Base-by-base conservation (phyloP, 306 rosid genomes). In the Quercus engelmannii region DNA sequence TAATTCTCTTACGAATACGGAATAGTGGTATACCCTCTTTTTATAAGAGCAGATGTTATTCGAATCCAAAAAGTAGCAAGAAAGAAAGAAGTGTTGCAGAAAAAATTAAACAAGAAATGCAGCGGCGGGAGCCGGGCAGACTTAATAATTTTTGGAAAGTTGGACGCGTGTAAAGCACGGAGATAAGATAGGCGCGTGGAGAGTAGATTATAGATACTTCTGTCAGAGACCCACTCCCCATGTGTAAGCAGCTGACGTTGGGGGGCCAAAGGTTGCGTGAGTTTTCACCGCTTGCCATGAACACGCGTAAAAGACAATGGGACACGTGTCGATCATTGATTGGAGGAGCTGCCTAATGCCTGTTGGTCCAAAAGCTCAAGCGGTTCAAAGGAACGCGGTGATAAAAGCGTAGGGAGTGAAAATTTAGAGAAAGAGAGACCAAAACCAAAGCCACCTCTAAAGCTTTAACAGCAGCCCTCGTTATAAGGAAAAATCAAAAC, bases 361-460 rank as follows among this genome's bases (percentile, higher is more conserved):
- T 14, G 69, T 35, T 41, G 33, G 80, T 75, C 74, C 61, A 59
- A 69, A 49, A 4, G 55, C 3, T 8, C 46, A 83, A 79, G 70
- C 87, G 81, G 21, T 83, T 83, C 87, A 75, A 79, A 57, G 61
- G 76, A 71, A 12, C 12, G 31, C 58, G 76, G 71, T 59, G 9
- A 26, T 21, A 51, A 14, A 49, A 49, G 54, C 4, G 54, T 12
- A 11, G 4, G 3, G 54, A 12, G 17, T 10, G 17, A 49, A 13
- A 49, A 3, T 41, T 30, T 23, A 15, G 35, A 58, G 19, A 74
- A 51, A 11, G 31, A 4, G 54, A 23, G 19, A 38, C 30, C 28
- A 67, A 35, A 68, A 61, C 75, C 75, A 70, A 56, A 43, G 46
- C 75, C 51, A 30, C 79, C 21, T 23, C 55, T 38, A 38, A 38